A percentile compares a stretch with the other conserved stretches of the same genome.
phyloP scores from a whole-genome alignment of 805 yeast genomes.

The Babjeviella inositovora region DNA sequence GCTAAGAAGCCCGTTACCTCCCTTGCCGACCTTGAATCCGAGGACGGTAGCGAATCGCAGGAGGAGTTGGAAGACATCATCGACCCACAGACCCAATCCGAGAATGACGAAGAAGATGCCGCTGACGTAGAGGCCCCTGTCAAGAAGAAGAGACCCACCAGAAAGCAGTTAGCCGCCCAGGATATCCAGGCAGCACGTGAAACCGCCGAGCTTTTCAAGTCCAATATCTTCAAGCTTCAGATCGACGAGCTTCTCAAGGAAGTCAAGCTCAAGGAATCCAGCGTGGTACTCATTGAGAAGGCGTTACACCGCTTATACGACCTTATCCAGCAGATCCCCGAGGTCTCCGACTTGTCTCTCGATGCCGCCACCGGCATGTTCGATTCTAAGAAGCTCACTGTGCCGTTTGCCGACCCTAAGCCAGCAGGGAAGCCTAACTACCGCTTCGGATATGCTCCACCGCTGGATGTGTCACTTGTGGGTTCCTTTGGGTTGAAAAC shows the following conservation, averaged over 20 bases:
- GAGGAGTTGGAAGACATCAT: too few species aligned
- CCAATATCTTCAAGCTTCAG: constrained; percentile 89
- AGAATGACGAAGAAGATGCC: constrained; percentile 4
- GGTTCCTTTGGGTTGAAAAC: constrained; percentile 87
- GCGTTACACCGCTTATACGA: constrained; percentile 63
- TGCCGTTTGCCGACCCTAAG: constrained; percentile 87
- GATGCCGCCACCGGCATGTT: constrained; percentile 43
- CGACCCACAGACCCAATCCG: too few species aligned
- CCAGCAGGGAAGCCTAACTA: constrained; percentile 52
- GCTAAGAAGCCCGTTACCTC: too few species aligned
- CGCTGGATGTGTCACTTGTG: constrained; percentile 60
- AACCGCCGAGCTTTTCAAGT: constrained; percentile 86
- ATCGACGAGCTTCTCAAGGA: constrained; percentile 84
- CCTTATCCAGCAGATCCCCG: constrained; percentile 48
- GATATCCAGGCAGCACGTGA: constrained; percentile 88
- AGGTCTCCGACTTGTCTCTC: constrained; percentile 30
- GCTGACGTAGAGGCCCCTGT: constrained; percentile 3
- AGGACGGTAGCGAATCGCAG: too few species aligned
- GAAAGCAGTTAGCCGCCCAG: constrained; percentile 39
- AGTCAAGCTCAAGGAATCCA: constrained; percentile 55
- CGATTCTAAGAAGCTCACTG: constrained; percentile 31
- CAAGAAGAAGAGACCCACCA: constrained; percentile 12
- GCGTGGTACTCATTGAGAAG: constrained; percentile 51
- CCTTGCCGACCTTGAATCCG: too few species aligned
- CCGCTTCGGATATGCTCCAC: constrained; percentile 52